Evolutionary conservation across 768 basidiomycete genomes (phyloP).

Genomic region (Phanerochaete carnosa): DNA sequence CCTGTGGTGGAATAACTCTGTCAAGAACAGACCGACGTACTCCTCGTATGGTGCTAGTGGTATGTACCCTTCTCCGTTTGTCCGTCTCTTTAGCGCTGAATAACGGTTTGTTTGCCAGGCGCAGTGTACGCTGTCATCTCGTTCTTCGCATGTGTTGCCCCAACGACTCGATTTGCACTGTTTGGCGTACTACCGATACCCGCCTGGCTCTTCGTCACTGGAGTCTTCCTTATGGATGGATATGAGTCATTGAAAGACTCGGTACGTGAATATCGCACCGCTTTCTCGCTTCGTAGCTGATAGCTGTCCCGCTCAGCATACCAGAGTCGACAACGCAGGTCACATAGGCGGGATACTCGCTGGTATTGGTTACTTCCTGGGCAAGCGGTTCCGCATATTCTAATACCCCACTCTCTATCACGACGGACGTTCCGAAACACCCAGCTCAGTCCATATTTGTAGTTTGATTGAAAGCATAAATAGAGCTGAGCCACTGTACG

Average conservation of each 20-base stretch:
- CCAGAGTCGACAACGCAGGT: conserved; percentile 55
- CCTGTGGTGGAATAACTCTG: conserved; percentile 43
- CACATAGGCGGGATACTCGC: conserved; percentile 68
- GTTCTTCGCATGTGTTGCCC: conserved; percentile 68
- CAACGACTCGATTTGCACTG: conserved; percentile 60
- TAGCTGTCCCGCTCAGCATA: conserved; percentile 35
- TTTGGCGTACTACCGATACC: conserved; percentile 80
- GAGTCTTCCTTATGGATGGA: conserved; percentile 61
- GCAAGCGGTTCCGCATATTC: conserved; percentile 21
- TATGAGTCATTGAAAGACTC: neutral
- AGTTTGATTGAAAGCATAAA: neutral
- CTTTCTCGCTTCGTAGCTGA: neutral
- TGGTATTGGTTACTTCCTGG: conserved; percentile 51
- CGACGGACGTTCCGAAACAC: too few relatives aligned
- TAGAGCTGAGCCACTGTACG: neutral
- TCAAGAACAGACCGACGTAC: conserved; percentile 25
- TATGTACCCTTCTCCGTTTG: conserved; percentile 27
- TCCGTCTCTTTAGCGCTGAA: neutral
- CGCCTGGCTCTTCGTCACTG: conserved; percentile 71
- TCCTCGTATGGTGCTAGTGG: conserved; percentile 72
- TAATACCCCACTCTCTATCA: conserved; percentile 1
- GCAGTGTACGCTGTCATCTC: conserved; percentile 71
- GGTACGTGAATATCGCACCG: neutral
- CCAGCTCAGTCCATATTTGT: too few relatives aligned
- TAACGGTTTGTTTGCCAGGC: conserved; percentile 36